These are phyloP conservation scores for Diaporthe vaccinii DNA, from an alignment of 2,329 filamentous ascomycete species.

Conservation along the genomic window DNA sequence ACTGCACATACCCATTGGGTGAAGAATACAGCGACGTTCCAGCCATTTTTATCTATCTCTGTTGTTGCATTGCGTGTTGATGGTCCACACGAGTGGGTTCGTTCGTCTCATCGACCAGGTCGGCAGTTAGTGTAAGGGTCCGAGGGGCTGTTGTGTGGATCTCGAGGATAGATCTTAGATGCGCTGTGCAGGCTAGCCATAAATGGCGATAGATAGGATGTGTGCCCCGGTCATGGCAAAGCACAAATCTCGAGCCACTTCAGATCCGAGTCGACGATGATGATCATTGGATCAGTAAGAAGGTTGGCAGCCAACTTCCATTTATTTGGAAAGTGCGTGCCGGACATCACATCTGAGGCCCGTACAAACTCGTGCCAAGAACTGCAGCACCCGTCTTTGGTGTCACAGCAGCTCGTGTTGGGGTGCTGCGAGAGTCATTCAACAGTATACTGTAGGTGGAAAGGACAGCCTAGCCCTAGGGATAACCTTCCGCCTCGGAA, in stretches of 20 bases:
- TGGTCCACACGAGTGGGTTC: neutral
- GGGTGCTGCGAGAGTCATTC: neutral
- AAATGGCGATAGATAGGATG: neutral
- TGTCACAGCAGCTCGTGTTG: slow-evolving; percentile 1
- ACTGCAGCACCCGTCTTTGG: neutral
- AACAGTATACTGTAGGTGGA: neutral
- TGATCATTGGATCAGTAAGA: neutral
- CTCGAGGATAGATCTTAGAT: slow-evolving; percentile 11
- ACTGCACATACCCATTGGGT: slow-evolving; percentile 1
- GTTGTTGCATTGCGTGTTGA: neutral
- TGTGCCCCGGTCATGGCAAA: neutral
- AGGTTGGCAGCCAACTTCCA: neutral
- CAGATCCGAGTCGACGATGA: neutral
- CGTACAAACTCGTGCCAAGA: neutral
- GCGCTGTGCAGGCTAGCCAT: neutral
- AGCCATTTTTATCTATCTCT: neutral
- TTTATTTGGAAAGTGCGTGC: neutral
- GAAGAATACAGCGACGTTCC: slow-evolving; percentile 8
- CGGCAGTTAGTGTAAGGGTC: neutral
- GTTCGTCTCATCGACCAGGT: neutral
- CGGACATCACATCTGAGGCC: slow-evolving; percentile 11
- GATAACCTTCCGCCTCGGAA: slow-evolving; percentile 13
- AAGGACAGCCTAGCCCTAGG: neutral
- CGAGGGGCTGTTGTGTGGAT: neutral
- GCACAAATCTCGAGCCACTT: neutral